phyloP scores from a whole-genome alignment of 1,284 basidiomycete genomes.

The Ustilago cynodontis region DNA sequence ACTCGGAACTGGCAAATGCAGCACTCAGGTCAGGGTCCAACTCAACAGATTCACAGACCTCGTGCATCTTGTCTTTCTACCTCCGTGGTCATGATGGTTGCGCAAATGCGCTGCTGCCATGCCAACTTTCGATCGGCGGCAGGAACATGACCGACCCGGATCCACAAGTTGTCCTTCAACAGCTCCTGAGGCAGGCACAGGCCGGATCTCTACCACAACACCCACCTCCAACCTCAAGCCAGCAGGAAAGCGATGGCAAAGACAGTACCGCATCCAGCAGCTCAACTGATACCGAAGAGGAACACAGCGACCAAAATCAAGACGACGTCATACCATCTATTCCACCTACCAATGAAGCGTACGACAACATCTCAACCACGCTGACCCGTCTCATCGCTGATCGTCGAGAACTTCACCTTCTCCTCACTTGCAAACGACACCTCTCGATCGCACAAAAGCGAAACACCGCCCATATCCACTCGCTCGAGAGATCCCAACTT shows the following conservation, averaged over 20 bases:
- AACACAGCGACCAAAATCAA: background rate
- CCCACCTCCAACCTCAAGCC: background rate
- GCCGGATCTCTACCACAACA: conserved; percentile 1
- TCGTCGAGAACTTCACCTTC: conserved; percentile 27
- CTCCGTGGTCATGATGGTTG: background rate
- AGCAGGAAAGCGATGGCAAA: conserved; percentile 3
- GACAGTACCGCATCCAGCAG: background rate
- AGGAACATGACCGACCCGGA: conserved; percentile 33
- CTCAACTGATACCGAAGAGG: background rate
- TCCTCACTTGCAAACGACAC: conserved; percentile 12
- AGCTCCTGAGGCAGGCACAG: conserved; percentile 40
- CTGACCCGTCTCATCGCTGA: conserved; percentile 32
- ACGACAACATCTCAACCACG: conserved; percentile 18
- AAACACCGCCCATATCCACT: conserved; percentile 21
- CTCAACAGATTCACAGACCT: conserved; percentile 3
- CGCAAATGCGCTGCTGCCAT: conserved; percentile 1
- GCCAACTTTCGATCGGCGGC: background rate
- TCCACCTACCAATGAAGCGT: background rate
- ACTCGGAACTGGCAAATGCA: background rate
- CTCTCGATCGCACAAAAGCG: conserved; percentile 21
- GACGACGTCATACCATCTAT: background rate
- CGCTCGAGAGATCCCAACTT: conserved; percentile 12
- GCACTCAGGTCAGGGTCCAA: too few relatives aligned
- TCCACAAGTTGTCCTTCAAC: conserved; percentile 25
- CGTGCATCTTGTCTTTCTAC: background rate